phyloP scores from a whole-genome alignment of 2,329 filamentous ascomycete species.

The Alternaria postmessia region DNA sequence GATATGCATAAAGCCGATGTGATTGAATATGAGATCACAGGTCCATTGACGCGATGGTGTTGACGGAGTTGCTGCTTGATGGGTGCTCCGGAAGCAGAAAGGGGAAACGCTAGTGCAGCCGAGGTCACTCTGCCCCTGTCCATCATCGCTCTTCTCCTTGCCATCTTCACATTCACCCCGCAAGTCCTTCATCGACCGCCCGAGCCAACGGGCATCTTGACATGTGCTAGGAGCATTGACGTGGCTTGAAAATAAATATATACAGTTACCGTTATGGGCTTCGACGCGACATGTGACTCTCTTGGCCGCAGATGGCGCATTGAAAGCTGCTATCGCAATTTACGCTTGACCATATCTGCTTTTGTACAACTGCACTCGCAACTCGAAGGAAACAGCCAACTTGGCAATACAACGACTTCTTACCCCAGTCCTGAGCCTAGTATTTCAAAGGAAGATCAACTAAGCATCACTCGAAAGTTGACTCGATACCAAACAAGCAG shows the following conservation, averaged over 20 bases:
- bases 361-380: not conserved
- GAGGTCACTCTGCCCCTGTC: constrained; percentile 5
- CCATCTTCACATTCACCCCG: not conserved
- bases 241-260: not conserved
- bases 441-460: not conserved
- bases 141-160: not conserved
- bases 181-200: not conserved
- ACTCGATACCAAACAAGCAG: not conserved
- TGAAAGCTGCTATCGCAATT: not conserved
- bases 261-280: not conserved
- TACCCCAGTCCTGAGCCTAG: not conserved
- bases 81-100: constrained; percentile 11
- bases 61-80: constrained; percentile 12
- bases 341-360: not conserved
- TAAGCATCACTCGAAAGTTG: not conserved
- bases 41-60: not conserved
- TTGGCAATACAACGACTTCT: constrained; percentile 1
- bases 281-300: not conserved
- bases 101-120: constrained; percentile 22
- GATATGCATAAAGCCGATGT: constrained; percentile 12
- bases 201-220: not conserved
- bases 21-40: constrained; percentile 8
- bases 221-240: not conserved
- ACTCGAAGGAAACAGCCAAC: not conserved
- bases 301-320: not conserved